A percentile compares a stretch with the other conserved stretches of the same genome.
Conservation (phyloP, 1,139 yeast genomes). For the Wickerhamomyces sp. region DNA sequence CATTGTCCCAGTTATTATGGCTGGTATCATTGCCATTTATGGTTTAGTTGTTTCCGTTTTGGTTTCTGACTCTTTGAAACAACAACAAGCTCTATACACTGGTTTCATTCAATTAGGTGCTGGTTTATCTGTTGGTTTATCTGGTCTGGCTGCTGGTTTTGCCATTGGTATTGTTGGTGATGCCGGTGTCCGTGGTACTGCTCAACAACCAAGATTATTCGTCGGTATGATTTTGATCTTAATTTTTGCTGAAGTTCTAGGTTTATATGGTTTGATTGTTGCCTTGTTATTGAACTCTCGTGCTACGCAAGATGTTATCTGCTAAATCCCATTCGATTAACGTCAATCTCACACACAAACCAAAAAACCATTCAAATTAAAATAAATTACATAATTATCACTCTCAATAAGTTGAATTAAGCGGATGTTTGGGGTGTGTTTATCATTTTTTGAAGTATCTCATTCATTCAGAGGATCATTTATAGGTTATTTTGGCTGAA, state of each 20-base stretch:
- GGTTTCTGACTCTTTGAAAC: conserved; percentile 86
- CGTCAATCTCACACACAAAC: not conserved
- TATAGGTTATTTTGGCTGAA: no score
- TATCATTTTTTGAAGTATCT: no score
- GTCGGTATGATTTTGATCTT: conserved; percentile 96
- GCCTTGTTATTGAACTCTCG: conserved; percentile 96
- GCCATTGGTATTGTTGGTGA: conserved; percentile 99
- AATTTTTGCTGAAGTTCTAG: conserved; percentile 98
- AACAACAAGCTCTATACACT: conserved; percentile 88
- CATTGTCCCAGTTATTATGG: conserved; percentile 97
- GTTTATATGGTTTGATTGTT: conserved; percentile 95
- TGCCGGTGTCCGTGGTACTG: conserved; percentile 96
- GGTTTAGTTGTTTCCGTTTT: conserved; percentile 96
- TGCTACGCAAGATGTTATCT: conserved; percentile 86
- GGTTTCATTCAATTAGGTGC: conserved; percentile 99
- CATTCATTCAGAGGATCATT: no score
- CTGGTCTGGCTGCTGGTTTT: conserved; percentile 97
- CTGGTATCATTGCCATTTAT: conserved; percentile 99
- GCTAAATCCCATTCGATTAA: conserved; percentile 39
- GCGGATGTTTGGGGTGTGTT: no score
- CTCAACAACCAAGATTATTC: conserved; percentile 94
- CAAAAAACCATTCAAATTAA: no score
- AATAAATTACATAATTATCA: no score
- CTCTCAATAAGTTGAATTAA: no score
- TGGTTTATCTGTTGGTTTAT: conserved; percentile 94